phyloP scores from a whole-genome alignment of 805 yeast genomes.

The Isabelozyma gotoi region DNA sequence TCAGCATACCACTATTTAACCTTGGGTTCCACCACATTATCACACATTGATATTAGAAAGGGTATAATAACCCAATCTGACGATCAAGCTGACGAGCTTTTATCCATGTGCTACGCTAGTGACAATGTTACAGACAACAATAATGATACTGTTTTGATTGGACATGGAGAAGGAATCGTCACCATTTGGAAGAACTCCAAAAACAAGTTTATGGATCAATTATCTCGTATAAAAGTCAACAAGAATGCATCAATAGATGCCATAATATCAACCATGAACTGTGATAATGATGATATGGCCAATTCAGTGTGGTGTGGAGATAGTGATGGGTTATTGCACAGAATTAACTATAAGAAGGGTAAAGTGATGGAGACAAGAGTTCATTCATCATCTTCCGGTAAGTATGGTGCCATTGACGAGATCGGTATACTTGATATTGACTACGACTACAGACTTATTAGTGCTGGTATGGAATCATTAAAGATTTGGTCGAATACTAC shows the following conservation, averaged over 20 bases:
- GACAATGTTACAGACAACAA: constrained; percentile 49
- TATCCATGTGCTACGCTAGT: constrained; percentile 64
- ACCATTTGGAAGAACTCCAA: constrained; percentile 81
- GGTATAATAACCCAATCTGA: constrained; percentile 68
- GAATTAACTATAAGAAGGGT: constrained; percentile 65
- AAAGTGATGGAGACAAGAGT: constrained; percentile 61
- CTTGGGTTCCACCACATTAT: constrained; percentile 77
- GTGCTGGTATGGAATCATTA: constrained; percentile 80
- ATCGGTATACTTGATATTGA: constrained; percentile 78
- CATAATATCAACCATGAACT: constrained; percentile 55
- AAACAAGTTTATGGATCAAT: constrained; percentile 73
- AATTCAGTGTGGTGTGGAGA: constrained; percentile 75
- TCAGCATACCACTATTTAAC: constrained; percentile 80
- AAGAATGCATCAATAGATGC: constrained; percentile 75
- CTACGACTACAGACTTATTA: constrained; percentile 71
- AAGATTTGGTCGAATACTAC: constrained; percentile 66
- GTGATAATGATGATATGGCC: constrained; percentile 44
- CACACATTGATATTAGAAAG: constrained; percentile 76
- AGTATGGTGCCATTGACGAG: constrained; percentile 57
- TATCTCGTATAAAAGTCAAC: constrained; percentile 68
- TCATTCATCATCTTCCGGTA: constrained; percentile 50
- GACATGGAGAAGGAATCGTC: constrained; percentile 88
- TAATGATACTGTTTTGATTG: constrained; percentile 68
- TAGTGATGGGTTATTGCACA: constrained; percentile 69
- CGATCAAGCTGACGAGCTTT: constrained; percentile 91